Conservation (phyloP, 352 stramenopile species). For the Peronospora belbahrii region DNA sequence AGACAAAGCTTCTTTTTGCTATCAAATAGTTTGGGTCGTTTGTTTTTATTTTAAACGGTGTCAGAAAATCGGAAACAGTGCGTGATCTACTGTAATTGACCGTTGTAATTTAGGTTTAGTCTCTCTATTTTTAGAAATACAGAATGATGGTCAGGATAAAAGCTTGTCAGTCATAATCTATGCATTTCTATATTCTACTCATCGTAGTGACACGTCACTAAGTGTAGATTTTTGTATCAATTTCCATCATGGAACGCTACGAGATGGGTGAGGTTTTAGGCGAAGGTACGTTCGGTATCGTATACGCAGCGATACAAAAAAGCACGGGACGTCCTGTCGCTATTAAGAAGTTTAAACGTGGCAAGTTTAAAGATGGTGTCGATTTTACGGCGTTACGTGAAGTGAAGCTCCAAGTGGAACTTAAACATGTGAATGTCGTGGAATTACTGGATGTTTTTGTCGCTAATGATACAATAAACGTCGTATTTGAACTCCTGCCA, state of each 20-base stretch:
- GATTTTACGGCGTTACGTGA: slow-evolving; percentile 86
- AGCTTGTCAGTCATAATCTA: no score
- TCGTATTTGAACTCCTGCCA: slow-evolving; percentile 85
- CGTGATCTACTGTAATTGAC: no score
- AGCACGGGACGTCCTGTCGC: slow-evolving; percentile 58
- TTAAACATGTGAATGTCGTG: slow-evolving; percentile 81
- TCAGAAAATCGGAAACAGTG: no score
- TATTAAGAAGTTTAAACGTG: slow-evolving; percentile 87
- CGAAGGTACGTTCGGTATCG: slow-evolving; percentile 86
- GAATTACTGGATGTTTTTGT: slow-evolving; percentile 86
- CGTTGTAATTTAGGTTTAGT: no score
- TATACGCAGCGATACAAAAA: slow-evolving; percentile 74
- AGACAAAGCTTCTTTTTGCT: no score
- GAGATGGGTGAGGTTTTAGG: slow-evolving; percentile 64
- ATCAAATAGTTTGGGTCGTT: no score
- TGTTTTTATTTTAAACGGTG: no score
- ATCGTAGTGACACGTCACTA: background rate
- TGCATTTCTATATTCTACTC: no score
- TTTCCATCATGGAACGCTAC: slow-evolving; percentile 66
- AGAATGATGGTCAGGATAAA: no score
- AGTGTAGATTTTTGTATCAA: no score
- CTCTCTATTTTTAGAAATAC: no score
- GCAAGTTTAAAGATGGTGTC: slow-evolving; percentile 85
- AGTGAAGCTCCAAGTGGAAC: slow-evolving; percentile 83
- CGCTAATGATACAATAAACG: slow-evolving; percentile 83